These are phyloP conservation scores for Lophium mytilinum DNA, from an alignment of 495 filamentous ascomycete genomes.

Conservation along the genomic window DNA sequence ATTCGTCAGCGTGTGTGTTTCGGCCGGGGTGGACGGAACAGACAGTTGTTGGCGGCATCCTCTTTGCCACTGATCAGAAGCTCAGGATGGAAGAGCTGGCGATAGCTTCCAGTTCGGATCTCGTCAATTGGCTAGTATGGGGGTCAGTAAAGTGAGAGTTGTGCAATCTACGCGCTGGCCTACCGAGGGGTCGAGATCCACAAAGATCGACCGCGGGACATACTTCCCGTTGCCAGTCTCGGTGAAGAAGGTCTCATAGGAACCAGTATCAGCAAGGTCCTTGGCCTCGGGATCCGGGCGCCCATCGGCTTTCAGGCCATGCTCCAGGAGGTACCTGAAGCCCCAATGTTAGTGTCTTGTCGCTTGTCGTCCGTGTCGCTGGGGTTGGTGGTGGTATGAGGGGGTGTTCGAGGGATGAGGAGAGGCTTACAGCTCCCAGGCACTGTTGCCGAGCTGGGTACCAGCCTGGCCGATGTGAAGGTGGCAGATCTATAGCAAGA, in stretches of 20 bases:
- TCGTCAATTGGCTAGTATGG: slow-evolving; percentile 66
- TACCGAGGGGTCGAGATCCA: slow-evolving; percentile 79
- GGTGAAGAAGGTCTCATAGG: slow-evolving; percentile 86
- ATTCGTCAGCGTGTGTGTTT: slow-evolving; percentile 7
- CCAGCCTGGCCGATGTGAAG: slow-evolving; percentile 91
- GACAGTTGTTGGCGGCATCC: slow-evolving; percentile 88
- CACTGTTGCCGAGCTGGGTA: slow-evolving; percentile 85
- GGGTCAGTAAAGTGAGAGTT: not conserved
- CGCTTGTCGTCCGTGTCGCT: not conserved
- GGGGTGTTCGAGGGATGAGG: slow-evolving; percentile 3
- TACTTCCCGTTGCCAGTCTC: slow-evolving; percentile 83
- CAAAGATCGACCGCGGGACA: slow-evolving; percentile 82
- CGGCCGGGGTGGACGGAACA: not conserved
- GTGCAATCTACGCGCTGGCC: slow-evolving; percentile 7
- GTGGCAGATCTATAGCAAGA: slow-evolving; percentile 60
- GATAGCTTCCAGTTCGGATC: slow-evolving; percentile 75
- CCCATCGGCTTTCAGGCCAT: slow-evolving; percentile 75
- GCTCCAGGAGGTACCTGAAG: slow-evolving; percentile 78
- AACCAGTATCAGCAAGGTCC: slow-evolving; percentile 56
- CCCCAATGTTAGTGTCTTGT: slow-evolving; percentile 2
- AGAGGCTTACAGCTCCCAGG: slow-evolving; percentile 78
- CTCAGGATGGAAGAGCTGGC: slow-evolving; percentile 85
- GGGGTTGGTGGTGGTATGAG: not conserved
- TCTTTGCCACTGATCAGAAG: slow-evolving; percentile 84
- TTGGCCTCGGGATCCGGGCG: slow-evolving; percentile 55